phyloP scores from a whole-genome alignment of 306 rosid species.

The Castanea mollissima region DNA sequence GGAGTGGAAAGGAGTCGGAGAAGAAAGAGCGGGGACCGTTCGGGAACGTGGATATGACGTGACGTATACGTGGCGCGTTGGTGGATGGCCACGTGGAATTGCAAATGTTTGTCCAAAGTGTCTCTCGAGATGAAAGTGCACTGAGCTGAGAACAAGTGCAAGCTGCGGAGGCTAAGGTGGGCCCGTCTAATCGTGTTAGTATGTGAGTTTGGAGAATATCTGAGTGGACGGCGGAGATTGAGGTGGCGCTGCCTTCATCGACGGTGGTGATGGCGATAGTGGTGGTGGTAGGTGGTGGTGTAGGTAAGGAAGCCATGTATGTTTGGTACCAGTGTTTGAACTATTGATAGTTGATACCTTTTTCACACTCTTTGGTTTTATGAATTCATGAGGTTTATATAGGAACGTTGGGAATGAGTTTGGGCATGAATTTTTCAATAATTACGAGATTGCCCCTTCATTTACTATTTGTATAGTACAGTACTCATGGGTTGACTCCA shows the following conservation, averaged over 20 bases:
- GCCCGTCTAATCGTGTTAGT: constrained; percentile 70
- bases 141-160: constrained; percentile 50
- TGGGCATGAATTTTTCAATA: neutral
- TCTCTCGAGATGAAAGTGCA: constrained; percentile 33
- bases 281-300: neutral
- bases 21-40: constrained; percentile 60
- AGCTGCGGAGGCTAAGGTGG: constrained; percentile 56
- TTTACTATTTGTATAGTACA: neutral
- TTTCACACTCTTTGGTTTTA: neutral
- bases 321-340: neutral
- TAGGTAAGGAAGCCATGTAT: constrained; percentile 13
- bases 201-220: constrained; percentile 62
- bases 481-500: neutral
- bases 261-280: neutral
- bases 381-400: neutral
- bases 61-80: constrained; percentile 36
- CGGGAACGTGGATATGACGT: constrained; percentile 49
- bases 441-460: neutral
- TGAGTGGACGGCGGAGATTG: constrained; percentile 51
- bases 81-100: constrained; percentile 77
- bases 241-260: constrained; percentile 11
- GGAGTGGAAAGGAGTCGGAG: constrained; percentile 50
- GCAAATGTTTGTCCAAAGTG: constrained; percentile 61
- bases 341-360: neutral
- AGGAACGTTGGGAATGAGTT: neutral